Base-by-base conservation (phyloP, 2,329 filamentous ascomycete genomes). In the Calonectria leucothoes region DNA sequence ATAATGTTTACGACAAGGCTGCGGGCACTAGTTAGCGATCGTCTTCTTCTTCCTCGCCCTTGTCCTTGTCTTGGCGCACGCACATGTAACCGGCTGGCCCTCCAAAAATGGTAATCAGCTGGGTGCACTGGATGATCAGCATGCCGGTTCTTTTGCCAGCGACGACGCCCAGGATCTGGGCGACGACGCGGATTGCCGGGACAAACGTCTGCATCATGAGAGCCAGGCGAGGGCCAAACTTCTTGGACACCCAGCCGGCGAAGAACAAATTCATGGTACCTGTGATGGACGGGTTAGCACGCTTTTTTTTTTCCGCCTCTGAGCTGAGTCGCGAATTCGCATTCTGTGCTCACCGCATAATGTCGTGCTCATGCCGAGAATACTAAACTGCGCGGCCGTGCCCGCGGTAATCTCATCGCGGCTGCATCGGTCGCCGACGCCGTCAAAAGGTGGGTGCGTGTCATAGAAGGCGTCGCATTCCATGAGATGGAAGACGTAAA, bases 401-500 rank as follows among this genome's bases (percentile, higher is more conserved):
- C 88, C 87, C 1, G 92, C 91, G 59, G 93, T 89, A 72, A 95
- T 93, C 74, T 90, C 89, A 68, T 89, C 89, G 39, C 88, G 87
- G 59, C 86, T 87, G 79, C 93, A 95, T 20, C 89, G 86, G 72
- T 92, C 89, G 5, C 86, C 86, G 5, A 82, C 78, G 1, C 86
- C 87, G 12, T 83, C 77, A 64, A 85, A 89, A 0, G 88, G 86
- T 15, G 89, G 87, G 78, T 94, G 89, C 3, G 85, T 85, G 42
- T 87, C 84, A 82, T 94, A 95, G 81, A 91, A 95, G 66, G 89
- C 88, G 69, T 94, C 91, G 82, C 93, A 95, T 64, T 91, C 91
- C 92, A 94, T 94, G 2, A 93, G 81, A 71, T 92, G 91, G 77
- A 94, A 94, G 29, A 93, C 91, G 82, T 93, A 93, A 57, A 93